Conservation (phyloP, 1,284 basidiomycete species). For the Irpex sp. region DNA sequence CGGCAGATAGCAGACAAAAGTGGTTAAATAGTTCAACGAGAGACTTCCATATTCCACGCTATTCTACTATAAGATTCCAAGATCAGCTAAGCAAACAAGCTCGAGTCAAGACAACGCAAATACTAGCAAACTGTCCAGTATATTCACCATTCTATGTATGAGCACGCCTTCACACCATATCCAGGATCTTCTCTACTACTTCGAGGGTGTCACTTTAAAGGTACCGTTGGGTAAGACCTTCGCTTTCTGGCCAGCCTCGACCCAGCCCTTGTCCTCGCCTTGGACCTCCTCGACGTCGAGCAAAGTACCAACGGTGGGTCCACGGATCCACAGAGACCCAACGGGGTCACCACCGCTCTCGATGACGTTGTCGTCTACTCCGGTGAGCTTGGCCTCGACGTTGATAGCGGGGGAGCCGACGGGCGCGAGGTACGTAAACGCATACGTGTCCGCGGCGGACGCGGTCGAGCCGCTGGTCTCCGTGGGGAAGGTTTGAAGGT, state of each 20-base stretch:
- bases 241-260: conserved; percentile 25
- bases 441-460: conserved; percentile 26
- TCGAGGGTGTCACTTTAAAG: conserved; percentile 24
- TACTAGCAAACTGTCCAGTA: not conserved
- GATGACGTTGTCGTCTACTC: conserved; percentile 56
- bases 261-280: conserved; percentile 29
- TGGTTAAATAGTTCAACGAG: no score
- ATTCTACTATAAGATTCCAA: no score
- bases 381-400: conserved; percentile 66
- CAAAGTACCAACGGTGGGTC: conserved; percentile 49
- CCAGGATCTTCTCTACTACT: conserved; percentile 1
- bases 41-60: no score
- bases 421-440: conserved; percentile 42
- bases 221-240: conserved; percentile 29
- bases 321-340: conserved; percentile 34
- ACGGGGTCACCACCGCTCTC: conserved; percentile 47
- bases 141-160: not conserved
- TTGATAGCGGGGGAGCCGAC: conserved; percentile 73
- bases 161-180: no score
- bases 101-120: not conserved
- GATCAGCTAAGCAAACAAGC: not conserved
- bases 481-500: conserved; percentile 65
- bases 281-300: conserved; percentile 40
- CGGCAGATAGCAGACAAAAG: no score
- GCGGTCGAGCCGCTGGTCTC: conserved; percentile 18